Percentiles rank a stretch among this genome's conserved stretches.
Evolutionary conservation across 805 yeast genomes (phyloP).

Genomic region (Naumovozyma castellii): DNA sequence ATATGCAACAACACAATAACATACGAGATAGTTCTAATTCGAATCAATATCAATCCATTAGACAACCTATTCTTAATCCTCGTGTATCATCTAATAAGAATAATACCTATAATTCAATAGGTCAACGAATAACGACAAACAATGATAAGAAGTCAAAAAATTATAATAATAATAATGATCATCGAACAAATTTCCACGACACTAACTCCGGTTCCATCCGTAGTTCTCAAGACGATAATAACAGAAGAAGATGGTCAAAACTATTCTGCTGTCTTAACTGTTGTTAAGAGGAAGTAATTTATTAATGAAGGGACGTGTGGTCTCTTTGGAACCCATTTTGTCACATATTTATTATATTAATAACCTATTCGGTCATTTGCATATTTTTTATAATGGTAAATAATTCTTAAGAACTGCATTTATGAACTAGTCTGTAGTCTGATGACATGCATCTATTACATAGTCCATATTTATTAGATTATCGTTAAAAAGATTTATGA

Average conservation of each 20-base stretch:
- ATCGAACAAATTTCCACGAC: constrained; percentile 6
- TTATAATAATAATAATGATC: constrained; percentile 5
- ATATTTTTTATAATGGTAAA: not conserved
- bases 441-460: too few species aligned
- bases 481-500: too few species aligned
- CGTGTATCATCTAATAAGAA: constrained; percentile 1
- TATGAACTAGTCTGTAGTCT: too few species aligned
- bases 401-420: not conserved
- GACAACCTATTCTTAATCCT: not conserved
- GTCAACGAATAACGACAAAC: constrained; percentile 9
- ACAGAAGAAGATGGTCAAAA: constrained; percentile 12
- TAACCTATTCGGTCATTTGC: not conserved
- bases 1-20: not conserved
- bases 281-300: not conserved
- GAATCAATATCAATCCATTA: not conserved
- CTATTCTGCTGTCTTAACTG: constrained; percentile 18
- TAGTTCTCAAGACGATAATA: not conserved
- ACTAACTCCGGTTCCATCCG: not conserved
- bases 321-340: too few species aligned
- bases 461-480: too few species aligned
- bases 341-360: not conserved
- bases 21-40: not conserved
- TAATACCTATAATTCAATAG: constrained; percentile 24
- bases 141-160: constrained; percentile 2
- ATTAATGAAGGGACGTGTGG: too few species aligned